Percentiles rank a stretch among this genome's conserved stretches.
phyloP scores from a whole-genome alignment of 352 stramenopile species.

The Phytopythium delawarense region DNA sequence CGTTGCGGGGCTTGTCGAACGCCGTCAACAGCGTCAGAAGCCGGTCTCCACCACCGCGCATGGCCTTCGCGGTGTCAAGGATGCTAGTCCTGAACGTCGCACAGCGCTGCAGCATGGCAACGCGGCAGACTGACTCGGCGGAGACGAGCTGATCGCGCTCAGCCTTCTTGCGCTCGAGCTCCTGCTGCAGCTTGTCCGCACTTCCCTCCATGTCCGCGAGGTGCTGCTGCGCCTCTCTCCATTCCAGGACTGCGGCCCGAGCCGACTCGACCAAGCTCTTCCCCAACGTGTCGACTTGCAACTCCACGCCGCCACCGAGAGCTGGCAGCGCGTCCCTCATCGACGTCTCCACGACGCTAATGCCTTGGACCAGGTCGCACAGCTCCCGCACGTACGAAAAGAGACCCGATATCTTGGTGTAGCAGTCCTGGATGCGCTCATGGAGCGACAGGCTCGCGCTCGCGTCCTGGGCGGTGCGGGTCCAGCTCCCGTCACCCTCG shows the following conservation, averaged over 20 bases:
- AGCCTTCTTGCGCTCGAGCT: conserved; percentile 13
- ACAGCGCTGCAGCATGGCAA: conserved; percentile 12
- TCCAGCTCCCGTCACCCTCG: not conserved
- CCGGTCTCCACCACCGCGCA: conserved; percentile 13
- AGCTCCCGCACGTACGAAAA: conserved; percentile 37
- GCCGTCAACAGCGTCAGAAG: conserved; percentile 28
- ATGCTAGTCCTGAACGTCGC: conserved; percentile 13
- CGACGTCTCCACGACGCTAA: conserved; percentile 47
- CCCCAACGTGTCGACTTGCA: conserved; percentile 48
- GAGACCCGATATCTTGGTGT: conserved; percentile 24
- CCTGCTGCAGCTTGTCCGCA: conserved; percentile 13
- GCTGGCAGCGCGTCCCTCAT: conserved; percentile 13
- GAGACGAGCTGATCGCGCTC: conserved; percentile 10
- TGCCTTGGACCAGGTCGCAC: conserved; percentile 46
- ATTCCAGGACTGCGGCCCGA: conserved; percentile 9
- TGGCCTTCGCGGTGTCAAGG: conserved; percentile 11
- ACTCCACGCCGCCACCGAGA: conserved; percentile 11
- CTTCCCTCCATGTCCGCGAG: conserved; percentile 4
- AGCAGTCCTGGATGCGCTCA: conserved; percentile 29
- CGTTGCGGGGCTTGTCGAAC: conserved; percentile 44
- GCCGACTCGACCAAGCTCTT: conserved; percentile 23
- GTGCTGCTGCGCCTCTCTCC: conserved; percentile 10
- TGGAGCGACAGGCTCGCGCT: conserved; percentile 20
- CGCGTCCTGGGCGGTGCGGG: not conserved
- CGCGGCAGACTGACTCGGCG: conserved; percentile 11